Evolutionary conservation across 2,329 filamentous ascomycete species (phyloP).

Genomic region (Hymenoscyphus fraxineus): DNA sequence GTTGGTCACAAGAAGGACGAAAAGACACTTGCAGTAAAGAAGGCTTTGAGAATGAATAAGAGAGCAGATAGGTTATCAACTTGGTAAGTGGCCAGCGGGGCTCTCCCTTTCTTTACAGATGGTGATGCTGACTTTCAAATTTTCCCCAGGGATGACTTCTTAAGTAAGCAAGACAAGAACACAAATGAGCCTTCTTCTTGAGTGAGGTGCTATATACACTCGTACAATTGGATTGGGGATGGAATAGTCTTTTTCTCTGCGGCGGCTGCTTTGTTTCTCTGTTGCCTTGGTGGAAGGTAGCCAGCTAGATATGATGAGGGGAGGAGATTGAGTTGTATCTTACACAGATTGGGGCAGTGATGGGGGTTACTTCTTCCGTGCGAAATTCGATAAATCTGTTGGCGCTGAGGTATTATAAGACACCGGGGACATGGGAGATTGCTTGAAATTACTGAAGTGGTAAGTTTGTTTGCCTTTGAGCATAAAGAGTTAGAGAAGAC

Average conservation of each 20-base stretch:
- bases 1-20: constrained; percentile 11
- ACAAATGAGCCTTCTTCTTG: background rate
- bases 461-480: too few species aligned
- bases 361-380: too few species aligned
- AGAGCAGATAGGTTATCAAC: background rate
- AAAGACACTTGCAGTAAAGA: background rate
- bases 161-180: background rate
- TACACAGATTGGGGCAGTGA: too few species aligned
- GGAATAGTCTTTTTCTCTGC: background rate
- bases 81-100: constrained; percentile 5
- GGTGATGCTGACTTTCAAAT: background rate
- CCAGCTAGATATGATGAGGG: too few species aligned
- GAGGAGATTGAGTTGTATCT: too few species aligned
- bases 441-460: too few species aligned
- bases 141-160: too few species aligned
- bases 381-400: too few species aligned
- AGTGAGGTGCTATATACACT: background rate
- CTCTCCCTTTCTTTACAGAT: too few species aligned
- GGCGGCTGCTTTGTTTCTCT: background rate
- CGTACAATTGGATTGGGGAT: background rate
- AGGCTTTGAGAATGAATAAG: constrained; percentile 5
- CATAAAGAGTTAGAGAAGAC: too few species aligned
- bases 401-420: too few species aligned
- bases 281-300: background rate
- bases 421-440: too few species aligned